A percentile compares a stretch with the other conserved stretches of the same genome.
These are phyloP conservation scores for Globisporangium okanoganense DNA, from an alignment of 352 stramenopile species.

Conservation along the genomic window DNA sequence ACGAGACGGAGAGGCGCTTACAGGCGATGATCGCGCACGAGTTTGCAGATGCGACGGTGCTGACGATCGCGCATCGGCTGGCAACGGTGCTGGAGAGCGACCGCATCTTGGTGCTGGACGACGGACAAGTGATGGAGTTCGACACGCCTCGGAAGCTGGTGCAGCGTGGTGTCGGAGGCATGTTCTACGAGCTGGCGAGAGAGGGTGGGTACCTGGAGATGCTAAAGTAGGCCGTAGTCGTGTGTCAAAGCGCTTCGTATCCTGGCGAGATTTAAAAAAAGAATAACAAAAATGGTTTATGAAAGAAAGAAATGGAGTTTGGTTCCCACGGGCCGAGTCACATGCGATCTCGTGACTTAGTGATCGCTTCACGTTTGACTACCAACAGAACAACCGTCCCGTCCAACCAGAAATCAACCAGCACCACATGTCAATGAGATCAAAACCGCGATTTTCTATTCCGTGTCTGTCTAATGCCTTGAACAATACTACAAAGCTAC, in stretches of 20 bases:
- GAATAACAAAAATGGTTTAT: no score
- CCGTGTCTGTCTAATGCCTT: background rate
- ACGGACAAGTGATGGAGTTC: conserved; percentile 84
- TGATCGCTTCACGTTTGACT: no score
- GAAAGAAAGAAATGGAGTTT: no score
- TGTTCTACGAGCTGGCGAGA: conserved; percentile 25
- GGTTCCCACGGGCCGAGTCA: background rate
- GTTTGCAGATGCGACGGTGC: conserved; percentile 86
- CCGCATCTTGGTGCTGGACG: conserved; percentile 84
- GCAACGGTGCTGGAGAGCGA: conserved; percentile 92
- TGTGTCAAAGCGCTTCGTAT: no score
- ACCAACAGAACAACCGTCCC: no score
- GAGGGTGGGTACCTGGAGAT: conserved; percentile 27
- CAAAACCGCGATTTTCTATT: background rate
- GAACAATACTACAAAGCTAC: background rate
- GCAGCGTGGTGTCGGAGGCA: conserved; percentile 5
- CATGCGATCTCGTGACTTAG: background rate
- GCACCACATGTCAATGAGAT: background rate
- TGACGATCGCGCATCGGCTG: conserved; percentile 94
- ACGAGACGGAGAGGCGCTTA: conserved; percentile 61
- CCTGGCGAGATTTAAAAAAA: no score
- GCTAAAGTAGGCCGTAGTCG: no score
- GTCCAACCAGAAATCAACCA: no score
- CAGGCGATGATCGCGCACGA: conserved; percentile 78
- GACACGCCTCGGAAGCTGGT: conserved; percentile 50